Base-by-base conservation (phyloP, 1,139 yeast species). In the Lodderomyces margitis region DNA sequence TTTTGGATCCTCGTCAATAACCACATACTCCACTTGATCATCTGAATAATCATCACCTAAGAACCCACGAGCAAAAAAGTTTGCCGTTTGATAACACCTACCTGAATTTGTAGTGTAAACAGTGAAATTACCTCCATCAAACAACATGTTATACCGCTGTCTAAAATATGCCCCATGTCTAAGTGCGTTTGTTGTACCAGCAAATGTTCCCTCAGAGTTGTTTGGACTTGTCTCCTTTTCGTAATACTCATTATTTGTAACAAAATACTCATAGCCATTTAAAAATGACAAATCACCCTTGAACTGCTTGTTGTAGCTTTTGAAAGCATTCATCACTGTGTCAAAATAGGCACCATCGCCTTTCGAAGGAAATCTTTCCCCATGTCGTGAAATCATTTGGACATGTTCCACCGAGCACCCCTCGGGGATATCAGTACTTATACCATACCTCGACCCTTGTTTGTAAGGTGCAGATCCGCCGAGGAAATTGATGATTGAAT, bases 351-450 rank as follows among this genome's bases (percentile, higher is more conserved):
- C 43, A n/a, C 72, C 74, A 21, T 59, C 58, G 17, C 56, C 51
- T 19, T 54, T 55, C 4, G 69, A 61, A 11, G 88, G 89, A 57
- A 68, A 84, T 52, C 92, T 66, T 54, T 83, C 89, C 6, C 91
- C 92, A 53, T 85, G 92, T 55, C 94, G 74, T 45, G 75, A 69
- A 38, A 80, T 62, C 47, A 80, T 59, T 47, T 80, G 81, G 10
- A 82, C 86, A 56, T 81, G 89, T 47, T 80, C 82, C 37, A 83
- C 68, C 5, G 66, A 55, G 54, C 87, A 78, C 39, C 68, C 67
- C 2, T 56, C 64, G 5, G 91, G 88, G 32, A 63, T 49, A 21
- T 62, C 69, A 20, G 75, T 67, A 17, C 69, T 62, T 24, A 76
- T 70, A 6, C 81, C 81, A 47, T 54, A 64, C 0, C 79, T 80